A percentile compares a stretch with the other conserved stretches of the same genome.
Conservation (phyloP, 2,329 filamentous ascomycete species). For the Aspergillus fumigatus region DNA sequence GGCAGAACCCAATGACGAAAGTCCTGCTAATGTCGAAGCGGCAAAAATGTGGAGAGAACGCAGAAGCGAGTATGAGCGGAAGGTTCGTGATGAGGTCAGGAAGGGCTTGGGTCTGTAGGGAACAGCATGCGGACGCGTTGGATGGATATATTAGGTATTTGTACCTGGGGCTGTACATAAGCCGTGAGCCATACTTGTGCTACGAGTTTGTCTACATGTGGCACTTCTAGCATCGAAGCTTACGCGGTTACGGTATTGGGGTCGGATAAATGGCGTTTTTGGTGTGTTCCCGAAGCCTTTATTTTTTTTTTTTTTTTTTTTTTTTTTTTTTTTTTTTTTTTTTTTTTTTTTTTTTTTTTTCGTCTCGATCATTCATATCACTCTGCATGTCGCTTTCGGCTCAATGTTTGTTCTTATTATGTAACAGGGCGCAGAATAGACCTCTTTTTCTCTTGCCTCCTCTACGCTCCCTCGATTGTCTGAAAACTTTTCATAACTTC, state of each 20-base stretch:
- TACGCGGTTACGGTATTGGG: background rate
- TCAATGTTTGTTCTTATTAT: conserved; percentile 10
- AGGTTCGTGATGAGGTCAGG: conserved; percentile 77
- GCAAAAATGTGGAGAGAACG: conserved; percentile 94
- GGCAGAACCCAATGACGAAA: conserved; percentile 94
- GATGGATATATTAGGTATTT: background rate
- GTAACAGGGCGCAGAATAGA: conserved; percentile 1
- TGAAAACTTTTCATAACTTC: background rate
- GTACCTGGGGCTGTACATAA: background rate
- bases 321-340: background rate
- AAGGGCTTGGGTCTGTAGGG: conserved; percentile 68
- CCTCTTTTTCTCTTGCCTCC: background rate
- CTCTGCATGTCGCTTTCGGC: conserved; percentile 5
- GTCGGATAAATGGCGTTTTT: conserved; percentile 17
- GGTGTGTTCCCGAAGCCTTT: conserved; percentile 7
- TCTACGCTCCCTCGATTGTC: background rate
- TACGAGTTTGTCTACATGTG: background rate
- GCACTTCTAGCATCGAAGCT: background rate
- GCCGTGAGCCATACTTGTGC: background rate
- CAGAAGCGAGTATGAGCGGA: conserved; percentile 76
- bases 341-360: background rate
- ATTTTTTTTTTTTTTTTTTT: background rate
- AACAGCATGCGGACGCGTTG: background rate
- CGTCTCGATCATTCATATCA: background rate
- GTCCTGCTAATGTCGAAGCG: conserved; percentile 91